Evolutionary conservation across 139 green algal species (phyloP).

Genomic region (Edaphochlamys debaryana): DNA sequence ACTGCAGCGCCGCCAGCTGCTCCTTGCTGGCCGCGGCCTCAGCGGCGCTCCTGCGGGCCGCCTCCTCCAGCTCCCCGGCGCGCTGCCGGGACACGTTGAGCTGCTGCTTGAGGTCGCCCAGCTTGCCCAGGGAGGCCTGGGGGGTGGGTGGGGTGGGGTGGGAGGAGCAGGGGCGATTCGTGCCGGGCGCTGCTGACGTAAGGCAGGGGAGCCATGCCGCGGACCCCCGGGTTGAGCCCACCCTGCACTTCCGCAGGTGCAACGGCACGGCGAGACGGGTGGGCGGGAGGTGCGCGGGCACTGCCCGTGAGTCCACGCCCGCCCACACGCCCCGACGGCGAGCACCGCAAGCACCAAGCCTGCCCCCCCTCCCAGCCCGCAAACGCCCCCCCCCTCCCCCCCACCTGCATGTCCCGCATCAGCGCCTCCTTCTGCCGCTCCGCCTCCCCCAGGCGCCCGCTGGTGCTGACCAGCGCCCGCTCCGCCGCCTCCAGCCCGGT

Average conservation of each 20-base stretch:
- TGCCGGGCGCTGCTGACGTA: too few species aligned
- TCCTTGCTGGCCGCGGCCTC: not conserved
- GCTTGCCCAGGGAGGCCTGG: conserved; percentile 9
- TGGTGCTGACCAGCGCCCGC: conserved; percentile 10
- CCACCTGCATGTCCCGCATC: conserved; percentile 28
- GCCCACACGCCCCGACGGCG: too few species aligned
- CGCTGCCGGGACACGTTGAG: conserved; percentile 15
- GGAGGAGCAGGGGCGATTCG: too few species aligned
- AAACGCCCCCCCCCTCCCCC: not conserved
- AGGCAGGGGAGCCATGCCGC: too few species aligned
- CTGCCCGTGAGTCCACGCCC: too few species aligned
- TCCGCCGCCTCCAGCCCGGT: not conserved
- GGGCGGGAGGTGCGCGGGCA: too few species aligned
- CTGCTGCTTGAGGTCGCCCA: conserved; percentile 37
- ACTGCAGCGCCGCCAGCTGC: not conserved
- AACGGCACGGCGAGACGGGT: too few species aligned
- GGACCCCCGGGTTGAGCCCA: too few species aligned
- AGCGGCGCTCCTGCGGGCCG: not conserved
- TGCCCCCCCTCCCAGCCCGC: not conserved
- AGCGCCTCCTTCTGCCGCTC: conserved; percentile 26
- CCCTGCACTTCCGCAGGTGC: too few species aligned
- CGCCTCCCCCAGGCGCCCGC: conserved; percentile 15
- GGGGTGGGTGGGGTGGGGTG: too few species aligned
- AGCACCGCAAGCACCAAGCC: not conserved
- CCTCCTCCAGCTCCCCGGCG: not conserved